A percentile compares a stretch with the other conserved stretches of the same genome.
Conservation (phyloP, 371 early-diverging fungal species). For the Zopfochytrium polystomum region DNA sequence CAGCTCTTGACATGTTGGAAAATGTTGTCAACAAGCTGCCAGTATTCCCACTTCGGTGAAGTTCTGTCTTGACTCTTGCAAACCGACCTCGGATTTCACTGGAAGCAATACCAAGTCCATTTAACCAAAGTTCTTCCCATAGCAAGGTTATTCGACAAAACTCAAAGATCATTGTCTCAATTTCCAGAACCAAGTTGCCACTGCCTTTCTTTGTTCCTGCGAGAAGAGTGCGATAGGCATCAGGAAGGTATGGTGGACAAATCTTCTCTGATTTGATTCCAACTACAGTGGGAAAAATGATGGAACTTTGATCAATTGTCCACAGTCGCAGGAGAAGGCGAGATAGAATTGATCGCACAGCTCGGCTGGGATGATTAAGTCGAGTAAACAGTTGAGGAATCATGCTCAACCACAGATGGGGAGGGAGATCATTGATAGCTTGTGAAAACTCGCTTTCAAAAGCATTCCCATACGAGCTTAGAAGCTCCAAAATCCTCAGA, state of each 20-base stretch:
- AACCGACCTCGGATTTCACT: too few relatives aligned
- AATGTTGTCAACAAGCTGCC: too few relatives aligned
- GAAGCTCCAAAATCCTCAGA: background rate
- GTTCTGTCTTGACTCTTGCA: too few relatives aligned
- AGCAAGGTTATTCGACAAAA: slow-evolving; percentile 72
- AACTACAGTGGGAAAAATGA: background rate
- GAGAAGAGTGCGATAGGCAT: slow-evolving; percentile 23
- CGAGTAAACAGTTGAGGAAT: background rate
- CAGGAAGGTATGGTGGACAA: background rate
- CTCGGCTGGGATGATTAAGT: background rate
- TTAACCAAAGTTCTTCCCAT: slow-evolving; percentile 79
- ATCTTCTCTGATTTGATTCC: background rate
- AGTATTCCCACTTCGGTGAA: too few relatives aligned
- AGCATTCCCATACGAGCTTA: background rate
- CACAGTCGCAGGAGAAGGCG: background rate
- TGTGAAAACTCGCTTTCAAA: too few relatives aligned
- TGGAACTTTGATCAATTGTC: background rate
- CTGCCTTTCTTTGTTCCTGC: slow-evolving; percentile 46
- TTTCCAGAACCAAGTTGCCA: slow-evolving; percentile 55
- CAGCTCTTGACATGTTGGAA: too few relatives aligned
- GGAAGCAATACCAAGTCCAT: slow-evolving; percentile 63
- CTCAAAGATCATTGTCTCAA: slow-evolving; percentile 61
- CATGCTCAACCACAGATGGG: background rate
- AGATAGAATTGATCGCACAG: background rate
- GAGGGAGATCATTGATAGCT: background rate